Evolutionary conservation across 1,139 yeast genomes (phyloP).

Genomic region (Taphrina sp.): DNA sequence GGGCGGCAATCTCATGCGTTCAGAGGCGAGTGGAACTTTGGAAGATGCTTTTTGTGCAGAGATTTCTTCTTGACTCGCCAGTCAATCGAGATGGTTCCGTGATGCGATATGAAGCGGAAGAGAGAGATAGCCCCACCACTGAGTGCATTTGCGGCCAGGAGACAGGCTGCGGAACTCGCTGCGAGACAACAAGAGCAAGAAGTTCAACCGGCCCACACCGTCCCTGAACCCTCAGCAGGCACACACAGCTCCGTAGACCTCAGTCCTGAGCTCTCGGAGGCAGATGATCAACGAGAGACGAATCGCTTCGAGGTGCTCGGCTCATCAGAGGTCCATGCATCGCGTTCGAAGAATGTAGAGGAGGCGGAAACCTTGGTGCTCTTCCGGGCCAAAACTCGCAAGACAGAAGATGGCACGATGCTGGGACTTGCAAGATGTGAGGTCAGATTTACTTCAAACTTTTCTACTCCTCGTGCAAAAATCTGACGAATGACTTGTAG

Average conservation of each 20-base stretch:
- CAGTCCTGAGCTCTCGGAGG: too few species aligned
- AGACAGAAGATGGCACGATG: neutral
- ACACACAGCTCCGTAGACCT: too few species aligned
- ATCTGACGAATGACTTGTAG: neutral
- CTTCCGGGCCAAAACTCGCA: neutral
- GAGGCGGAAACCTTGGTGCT: neutral
- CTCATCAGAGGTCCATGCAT: neutral
- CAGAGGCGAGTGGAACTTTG: too few species aligned
- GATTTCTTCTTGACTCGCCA: too few species aligned
- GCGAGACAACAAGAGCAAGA: neutral
- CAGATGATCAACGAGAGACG: neutral
- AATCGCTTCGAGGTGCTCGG: neutral
- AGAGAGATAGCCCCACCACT: slow-evolving; percentile 13
- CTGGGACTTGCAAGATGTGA: neutral
- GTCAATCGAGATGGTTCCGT: too few species aligned
- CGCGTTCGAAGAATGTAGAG: neutral
- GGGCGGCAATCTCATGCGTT: too few species aligned
- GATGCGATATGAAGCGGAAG: slow-evolving; percentile 29
- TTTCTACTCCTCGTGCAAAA: neutral
- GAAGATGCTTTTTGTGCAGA: too few species aligned
- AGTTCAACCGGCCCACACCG: too few species aligned
- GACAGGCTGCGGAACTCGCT: slow-evolving; percentile 9
- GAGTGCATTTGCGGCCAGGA: slow-evolving; percentile 27
- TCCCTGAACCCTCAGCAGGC: too few species aligned
- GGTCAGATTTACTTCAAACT: neutral